Percentiles rank a stretch among this genome's conserved stretches.
Conservation (phyloP, 208 protist species). For the Trypanosoma scelopori region DNA sequence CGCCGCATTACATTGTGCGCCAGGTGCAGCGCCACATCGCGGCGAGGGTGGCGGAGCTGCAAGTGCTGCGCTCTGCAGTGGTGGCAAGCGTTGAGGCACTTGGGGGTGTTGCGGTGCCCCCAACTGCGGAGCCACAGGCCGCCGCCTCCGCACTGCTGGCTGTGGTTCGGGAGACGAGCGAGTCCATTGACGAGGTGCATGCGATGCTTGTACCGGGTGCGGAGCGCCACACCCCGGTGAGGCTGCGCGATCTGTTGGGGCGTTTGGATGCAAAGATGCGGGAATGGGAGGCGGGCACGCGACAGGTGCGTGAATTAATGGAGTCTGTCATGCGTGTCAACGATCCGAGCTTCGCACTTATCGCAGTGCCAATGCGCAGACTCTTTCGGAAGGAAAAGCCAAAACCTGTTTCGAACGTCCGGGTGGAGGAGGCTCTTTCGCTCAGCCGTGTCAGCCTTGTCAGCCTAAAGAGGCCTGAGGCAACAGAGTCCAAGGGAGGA, state of each 20-base stretch:
- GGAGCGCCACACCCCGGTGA: neutral
- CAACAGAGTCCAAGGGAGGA: neutral
- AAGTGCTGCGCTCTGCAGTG: slow-evolving; percentile 37
- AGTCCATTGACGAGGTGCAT: slow-evolving; percentile 16
- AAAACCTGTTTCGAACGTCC: neutral
- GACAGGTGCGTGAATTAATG: slow-evolving; percentile 5
- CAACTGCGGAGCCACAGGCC: slow-evolving; percentile 11
- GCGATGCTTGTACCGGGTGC: slow-evolving; percentile 1
- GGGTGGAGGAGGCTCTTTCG: neutral
- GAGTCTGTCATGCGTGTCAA: slow-evolving; percentile 16
- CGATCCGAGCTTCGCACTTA: slow-evolving; percentile 14
- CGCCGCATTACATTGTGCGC: slow-evolving; percentile 20
- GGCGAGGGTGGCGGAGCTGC: slow-evolving; percentile 25
- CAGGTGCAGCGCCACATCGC: slow-evolving; percentile 31
- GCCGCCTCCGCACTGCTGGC: slow-evolving; percentile 12
- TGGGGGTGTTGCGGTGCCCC: slow-evolving; percentile 26
- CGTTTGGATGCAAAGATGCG: neutral
- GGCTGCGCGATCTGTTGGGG: slow-evolving; percentile 12
- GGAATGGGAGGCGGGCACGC: slow-evolving; percentile 7
- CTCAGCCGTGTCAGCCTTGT: neutral
- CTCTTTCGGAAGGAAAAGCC: slow-evolving; percentile 14
- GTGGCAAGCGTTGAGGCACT: slow-evolving; percentile 35
- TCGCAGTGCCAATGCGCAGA: neutral
- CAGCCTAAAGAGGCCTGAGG: too few relatives aligned
- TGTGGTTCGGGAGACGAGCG: slow-evolving; percentile 15